These are phyloP conservation scores for Xylaria bambusicola DNA, from an alignment of 495 filamentous ascomycete species.

Conservation along the genomic window DNA sequence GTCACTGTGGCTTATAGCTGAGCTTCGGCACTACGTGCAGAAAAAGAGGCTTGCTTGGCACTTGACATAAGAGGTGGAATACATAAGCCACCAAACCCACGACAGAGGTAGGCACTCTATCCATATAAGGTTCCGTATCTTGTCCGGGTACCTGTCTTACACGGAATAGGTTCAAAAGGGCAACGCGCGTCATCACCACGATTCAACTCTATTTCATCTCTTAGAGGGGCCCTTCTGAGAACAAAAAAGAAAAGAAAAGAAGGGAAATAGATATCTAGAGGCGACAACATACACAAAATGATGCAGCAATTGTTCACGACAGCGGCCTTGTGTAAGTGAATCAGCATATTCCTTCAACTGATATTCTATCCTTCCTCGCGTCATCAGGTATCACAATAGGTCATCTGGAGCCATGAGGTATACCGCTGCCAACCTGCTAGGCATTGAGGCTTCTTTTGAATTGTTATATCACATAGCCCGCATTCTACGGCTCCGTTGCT, in stretches of 20 bases:
- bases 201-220: neutral
- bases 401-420: neutral
- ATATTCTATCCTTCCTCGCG: neutral
- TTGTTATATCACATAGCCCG: too few relatives aligned
- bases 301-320: conserved; percentile 12
- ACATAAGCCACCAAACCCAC: too few relatives aligned
- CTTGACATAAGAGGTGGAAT: neutral
- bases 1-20: conserved; percentile 8
- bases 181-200: neutral
- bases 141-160: conserved; percentile 1
- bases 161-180: neutral
- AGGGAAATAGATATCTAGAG: neutral
- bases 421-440: neutral
- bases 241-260: neutral
- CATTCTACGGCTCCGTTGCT: neutral
- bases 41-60: conserved; percentile 14
- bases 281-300: neutral
- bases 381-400: neutral
- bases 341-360: neutral
- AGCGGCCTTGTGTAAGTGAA: conserved; percentile 27
- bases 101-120: too few relatives aligned
- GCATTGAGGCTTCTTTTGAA: too few relatives aligned
- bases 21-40: neutral
- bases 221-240: neutral
- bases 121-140: conserved; percentile 1